Evolutionary conservation across 441 rosid species (phyloP).

Genomic region (Bruguiera hainesii): DNA sequence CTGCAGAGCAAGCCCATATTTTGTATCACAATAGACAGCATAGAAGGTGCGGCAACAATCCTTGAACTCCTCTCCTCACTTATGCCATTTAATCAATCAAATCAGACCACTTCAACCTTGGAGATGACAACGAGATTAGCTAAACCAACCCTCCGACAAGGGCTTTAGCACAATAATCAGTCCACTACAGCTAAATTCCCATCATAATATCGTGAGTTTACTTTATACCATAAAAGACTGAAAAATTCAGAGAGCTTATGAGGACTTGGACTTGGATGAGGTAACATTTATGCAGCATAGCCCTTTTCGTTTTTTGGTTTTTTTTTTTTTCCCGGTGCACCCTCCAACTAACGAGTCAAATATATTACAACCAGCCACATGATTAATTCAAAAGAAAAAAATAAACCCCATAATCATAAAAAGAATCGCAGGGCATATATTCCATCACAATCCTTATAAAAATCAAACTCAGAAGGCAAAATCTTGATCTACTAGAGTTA

Average conservation of each 20-base stretch:
- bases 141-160: not conserved
- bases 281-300: too few species aligned
- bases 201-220: not conserved
- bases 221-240: too few species aligned
- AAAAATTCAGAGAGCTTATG: too few species aligned
- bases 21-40: conserved; percentile 43
- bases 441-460: not conserved
- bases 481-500: conserved; percentile 34
- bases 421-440: too few species aligned
- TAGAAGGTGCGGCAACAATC: conserved; percentile 28
- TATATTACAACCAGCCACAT: too few species aligned
- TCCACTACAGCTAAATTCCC: not conserved
- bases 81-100: conserved; percentile 25
- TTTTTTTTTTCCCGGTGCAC: too few species aligned
- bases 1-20: conserved; percentile 91
- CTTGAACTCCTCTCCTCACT: conserved; percentile 28
- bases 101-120: conserved; percentile 16
- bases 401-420: too few species aligned
- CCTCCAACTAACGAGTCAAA: too few species aligned
- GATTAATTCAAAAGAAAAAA: too few species aligned
- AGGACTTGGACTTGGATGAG: too few species aligned
- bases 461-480: conserved; percentile 5
- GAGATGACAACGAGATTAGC: not conserved
- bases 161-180: conserved; percentile 2
- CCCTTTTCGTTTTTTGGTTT: too few species aligned